Evolutionary conservation across 768 basidiomycete species (phyloP), one percentile per base, ranked within the genome.

Genomic region (Psilocybe cyanescens): DNA sequence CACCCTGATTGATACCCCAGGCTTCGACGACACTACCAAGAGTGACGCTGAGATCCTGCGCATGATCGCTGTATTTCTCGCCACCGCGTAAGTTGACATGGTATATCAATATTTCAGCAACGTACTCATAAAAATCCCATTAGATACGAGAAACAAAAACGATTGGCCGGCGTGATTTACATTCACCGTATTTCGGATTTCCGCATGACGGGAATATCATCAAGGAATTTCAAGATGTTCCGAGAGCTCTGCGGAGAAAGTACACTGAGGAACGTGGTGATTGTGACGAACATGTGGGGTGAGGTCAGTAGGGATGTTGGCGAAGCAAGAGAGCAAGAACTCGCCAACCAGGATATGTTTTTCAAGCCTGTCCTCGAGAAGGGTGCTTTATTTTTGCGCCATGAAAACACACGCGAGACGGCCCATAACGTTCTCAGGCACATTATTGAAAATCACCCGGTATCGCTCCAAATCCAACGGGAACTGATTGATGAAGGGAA

Each of bases 251-350:
- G 85, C 65, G 85, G 85, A 24, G 78, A 81, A 28, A 75, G 58
- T 54, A 74, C 79, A 8, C 77, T 86, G 61, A 72, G 75, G 52
- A 84, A 83, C 65, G 83, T 86, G 41, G 74, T 81, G 33, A 76
- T 86, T 61, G 78, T 79, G 57, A 85, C 85, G 54, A 86, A 76
- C 48, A 84, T 81, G 81, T 85, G 84, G 83, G 76, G 73, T 0
- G 71, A 75, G 60, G 79, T 83, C 48, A 70, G 67, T 57, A 65
- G 61, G 37, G 76, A 75, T 41, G 52, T 76, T 16, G 81, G 79
- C 2, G 66, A 74, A 59, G 70, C 69, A 1, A 74, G 85, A 16
- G 85, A 85, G 66, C 56, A 49, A 0, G 83, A 85, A 64, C 76
- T 86, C 8, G 67, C 61, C 7, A 63, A 50, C 2, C 65, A 71